Percentiles rank a stretch among this genome's conserved stretches.
Evolutionary conservation across 1,284 basidiomycete genomes (phyloP).

Genomic region (Laetiporus sulphureus): DNA sequence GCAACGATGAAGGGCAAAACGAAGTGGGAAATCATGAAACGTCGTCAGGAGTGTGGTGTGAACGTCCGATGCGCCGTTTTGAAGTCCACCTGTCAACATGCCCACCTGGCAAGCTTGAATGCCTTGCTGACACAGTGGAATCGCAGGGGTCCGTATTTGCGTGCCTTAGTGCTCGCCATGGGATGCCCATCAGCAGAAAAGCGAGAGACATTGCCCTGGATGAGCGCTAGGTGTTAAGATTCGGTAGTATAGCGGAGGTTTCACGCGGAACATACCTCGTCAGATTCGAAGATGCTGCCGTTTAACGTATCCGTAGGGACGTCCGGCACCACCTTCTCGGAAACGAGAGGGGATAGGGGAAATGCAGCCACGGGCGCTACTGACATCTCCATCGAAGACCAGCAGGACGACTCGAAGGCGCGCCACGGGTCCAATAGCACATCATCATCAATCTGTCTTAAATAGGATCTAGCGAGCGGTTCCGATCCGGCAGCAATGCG

Average conservation of each 20-base stretch:
- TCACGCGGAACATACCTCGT: constrained; percentile 1
- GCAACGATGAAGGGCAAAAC: neutral
- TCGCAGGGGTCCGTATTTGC: neutral
- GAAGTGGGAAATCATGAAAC: neutral
- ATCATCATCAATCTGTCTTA: constrained; percentile 14
- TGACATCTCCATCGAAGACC: constrained; percentile 5
- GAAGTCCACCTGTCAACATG: constrained; percentile 1
- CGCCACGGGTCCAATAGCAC: constrained; percentile 13
- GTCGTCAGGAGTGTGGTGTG: constrained; percentile 4
- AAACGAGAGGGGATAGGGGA: neutral
- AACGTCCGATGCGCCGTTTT: neutral
- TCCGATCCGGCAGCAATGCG: constrained; percentile 1
- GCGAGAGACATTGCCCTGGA: neutral
- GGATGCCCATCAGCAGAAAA: constrained; percentile 2
- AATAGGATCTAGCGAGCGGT: constrained; percentile 10
- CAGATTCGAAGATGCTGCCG: neutral
- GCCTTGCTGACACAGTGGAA: constrained; percentile 2
- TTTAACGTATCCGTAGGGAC: neutral
- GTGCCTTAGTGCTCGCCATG: constrained; percentile 1
- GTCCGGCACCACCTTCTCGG: neutral
- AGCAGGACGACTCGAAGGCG: constrained; percentile 13
- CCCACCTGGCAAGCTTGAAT: constrained; percentile 4
- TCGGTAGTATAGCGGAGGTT: too few species aligned
- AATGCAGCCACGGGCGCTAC: neutral
- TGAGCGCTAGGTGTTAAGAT: too few species aligned